A percentile compares a stretch with the other conserved stretches of the same genome.
Conservation (phyloP, 176 grass and related monocot species). For the Carex cristatella region DNA sequence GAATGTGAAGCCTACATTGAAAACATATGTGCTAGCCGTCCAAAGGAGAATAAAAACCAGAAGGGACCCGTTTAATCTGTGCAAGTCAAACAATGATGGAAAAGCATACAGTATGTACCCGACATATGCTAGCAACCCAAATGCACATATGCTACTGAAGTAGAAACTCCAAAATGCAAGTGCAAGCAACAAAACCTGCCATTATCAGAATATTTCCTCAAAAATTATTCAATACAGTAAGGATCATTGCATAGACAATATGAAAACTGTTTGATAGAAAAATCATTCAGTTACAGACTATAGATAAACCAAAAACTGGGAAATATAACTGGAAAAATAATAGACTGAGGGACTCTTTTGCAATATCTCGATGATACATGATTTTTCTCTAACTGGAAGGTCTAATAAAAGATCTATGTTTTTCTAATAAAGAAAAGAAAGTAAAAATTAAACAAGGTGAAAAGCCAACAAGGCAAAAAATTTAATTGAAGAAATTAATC, state of each 20-base stretch:
- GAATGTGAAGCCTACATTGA: conserved; percentile 95
- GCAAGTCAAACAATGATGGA: conserved; percentile 85
- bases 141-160: conserved; percentile 86
- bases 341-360: background rate
- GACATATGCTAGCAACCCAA: conserved; percentile 95
- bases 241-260: background rate
- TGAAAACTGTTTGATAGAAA: background rate
- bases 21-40: conserved; percentile 91
- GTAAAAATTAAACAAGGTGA: background rate
- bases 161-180: conserved; percentile 94
- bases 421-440: background rate
- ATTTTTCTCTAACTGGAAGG: background rate
- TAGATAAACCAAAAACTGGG: background rate
- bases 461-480: background rate
- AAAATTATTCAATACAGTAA: background rate
- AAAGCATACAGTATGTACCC: conserved; percentile 96
- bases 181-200: conserved; percentile 84
- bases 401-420: background rate
- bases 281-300: background rate
- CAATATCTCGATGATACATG: background rate
- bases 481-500: background rate
- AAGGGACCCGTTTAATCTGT: conserved; percentile 90
- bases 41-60: conserved; percentile 92
- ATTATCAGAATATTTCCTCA: conserved; percentile 18
- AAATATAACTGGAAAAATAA: background rate